Evolutionary conservation across 768 basidiomycete genomes (phyloP).

Genomic region (Lactifluus rugatus): DNA sequence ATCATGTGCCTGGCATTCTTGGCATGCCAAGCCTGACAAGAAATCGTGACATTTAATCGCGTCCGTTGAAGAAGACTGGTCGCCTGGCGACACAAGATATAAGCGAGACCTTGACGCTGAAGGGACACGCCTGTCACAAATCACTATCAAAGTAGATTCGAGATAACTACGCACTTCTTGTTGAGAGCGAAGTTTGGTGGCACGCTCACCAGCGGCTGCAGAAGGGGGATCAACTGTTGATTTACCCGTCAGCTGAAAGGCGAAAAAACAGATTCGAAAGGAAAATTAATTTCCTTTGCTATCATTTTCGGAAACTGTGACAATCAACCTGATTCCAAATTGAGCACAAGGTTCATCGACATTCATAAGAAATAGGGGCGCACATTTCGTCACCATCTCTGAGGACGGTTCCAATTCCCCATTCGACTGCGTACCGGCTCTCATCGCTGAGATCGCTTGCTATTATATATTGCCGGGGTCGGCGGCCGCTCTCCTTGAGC

Average conservation of each 20-base stretch:
- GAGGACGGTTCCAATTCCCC: conserved; percentile 94
- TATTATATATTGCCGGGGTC: conserved; percentile 67
- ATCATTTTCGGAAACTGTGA: conserved; percentile 90
- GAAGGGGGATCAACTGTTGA: conserved; percentile 53
- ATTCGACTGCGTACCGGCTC: conserved; percentile 89
- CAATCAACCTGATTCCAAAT: conserved; percentile 47
- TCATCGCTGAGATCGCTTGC: conserved; percentile 95
- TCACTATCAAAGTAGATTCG: conserved; percentile 1
- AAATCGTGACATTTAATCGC: conserved; percentile 71
- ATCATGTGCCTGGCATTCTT: conserved; percentile 90
- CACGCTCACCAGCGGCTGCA: conserved; percentile 64
- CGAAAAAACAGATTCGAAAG: background rate
- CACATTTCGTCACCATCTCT: conserved; percentile 89
- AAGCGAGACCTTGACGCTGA: conserved; percentile 81
- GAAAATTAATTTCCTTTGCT: conserved; percentile 52
- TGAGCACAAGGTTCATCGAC: background rate
- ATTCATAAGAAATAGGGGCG: conserved; percentile 17
- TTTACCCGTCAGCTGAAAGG: background rate
- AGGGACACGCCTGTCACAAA: background rate
- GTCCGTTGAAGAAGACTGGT: conserved; percentile 88
- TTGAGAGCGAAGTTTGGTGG: conserved; percentile 74
- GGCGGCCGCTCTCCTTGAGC: conserved; percentile 43
- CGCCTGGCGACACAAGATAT: conserved; percentile 83
- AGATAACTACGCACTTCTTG: conserved; percentile 58
- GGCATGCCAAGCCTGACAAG: conserved; percentile 96